These are phyloP conservation scores for Pachysandra terminalis DNA, from an alignment of 164 flowering plant genomes.

Conservation along the genomic window DNA sequence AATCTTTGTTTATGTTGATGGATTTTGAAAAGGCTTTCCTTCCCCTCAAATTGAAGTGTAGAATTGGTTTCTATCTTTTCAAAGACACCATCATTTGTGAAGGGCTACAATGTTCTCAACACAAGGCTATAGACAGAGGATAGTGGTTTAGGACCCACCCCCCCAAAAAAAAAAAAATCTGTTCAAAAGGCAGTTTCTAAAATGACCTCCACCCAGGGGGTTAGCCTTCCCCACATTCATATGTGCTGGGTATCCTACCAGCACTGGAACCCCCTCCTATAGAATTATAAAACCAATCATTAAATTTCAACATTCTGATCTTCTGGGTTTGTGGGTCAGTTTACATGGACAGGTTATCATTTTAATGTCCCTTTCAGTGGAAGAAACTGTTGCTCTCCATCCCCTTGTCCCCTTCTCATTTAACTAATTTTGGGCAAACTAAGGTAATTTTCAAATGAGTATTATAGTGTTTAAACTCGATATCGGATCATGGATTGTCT, in stretches of 20 bases:
- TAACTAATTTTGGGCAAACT: too few species aligned
- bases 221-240: too few species aligned
- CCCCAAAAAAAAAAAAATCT: conserved; percentile 5
- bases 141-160: conserved; percentile 18
- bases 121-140: conserved; percentile 20
- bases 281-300: conserved; percentile 2
- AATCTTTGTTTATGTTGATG: conserved; percentile 9
- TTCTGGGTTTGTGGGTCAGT: conserved; percentile 31
- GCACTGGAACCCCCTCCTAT: conserved; percentile 15
- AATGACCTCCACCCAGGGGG: background rate
- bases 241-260: too few species aligned
- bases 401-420: too few species aligned
- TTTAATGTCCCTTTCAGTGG: background rate
- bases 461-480: too few species aligned
- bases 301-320: conserved; percentile 7
- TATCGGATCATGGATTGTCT: too few species aligned
- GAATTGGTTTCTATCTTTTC: conserved; percentile 18
- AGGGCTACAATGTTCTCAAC: conserved; percentile 13
- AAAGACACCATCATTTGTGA: conserved; percentile 23
- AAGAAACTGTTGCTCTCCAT: too few species aligned
- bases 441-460: too few species aligned
- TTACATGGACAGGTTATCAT: conserved; percentile 16
- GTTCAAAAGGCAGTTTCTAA: conserved; percentile 15
- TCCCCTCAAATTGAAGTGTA: conserved; percentile 17
- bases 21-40: conserved; percentile 20